phyloP scores from a whole-genome alignment of 192 early-diverging fungal species.

The Pilobolus umbonatus region DNA sequence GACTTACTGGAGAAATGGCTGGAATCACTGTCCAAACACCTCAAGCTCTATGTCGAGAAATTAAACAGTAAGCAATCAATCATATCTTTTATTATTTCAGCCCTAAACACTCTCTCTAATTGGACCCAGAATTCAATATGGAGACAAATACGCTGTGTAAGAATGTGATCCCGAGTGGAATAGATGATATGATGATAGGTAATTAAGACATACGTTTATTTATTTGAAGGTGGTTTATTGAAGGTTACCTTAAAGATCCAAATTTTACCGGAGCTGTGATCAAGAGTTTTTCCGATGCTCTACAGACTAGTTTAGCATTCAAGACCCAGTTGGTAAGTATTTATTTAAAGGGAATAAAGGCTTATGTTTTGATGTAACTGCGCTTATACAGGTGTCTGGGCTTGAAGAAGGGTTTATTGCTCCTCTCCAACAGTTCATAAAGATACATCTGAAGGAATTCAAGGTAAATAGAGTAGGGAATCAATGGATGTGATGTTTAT shows the following conservation, averaged over 20 bases:
- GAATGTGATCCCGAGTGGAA: slow-evolving; percentile 8
- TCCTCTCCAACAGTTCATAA: slow-evolving; percentile 52
- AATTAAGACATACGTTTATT: not conserved
- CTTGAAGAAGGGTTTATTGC: slow-evolving; percentile 54
- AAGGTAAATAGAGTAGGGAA: slow-evolving; percentile 38
- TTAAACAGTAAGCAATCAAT: slow-evolving; percentile 24
- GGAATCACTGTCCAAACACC: slow-evolving; percentile 22
- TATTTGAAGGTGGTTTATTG: not conserved
- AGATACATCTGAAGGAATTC: slow-evolving; percentile 59
- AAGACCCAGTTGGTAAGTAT: slow-evolving; percentile 41
- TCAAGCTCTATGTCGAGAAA: slow-evolving; percentile 27
- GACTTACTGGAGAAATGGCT: slow-evolving; percentile 49
- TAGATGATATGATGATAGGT: slow-evolving; percentile 17
- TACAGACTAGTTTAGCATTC: slow-evolving; percentile 46
- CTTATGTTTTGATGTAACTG: not conserved
- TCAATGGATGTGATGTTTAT: not conserved
- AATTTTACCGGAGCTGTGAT: slow-evolving; percentile 42
- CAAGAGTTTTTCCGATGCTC: slow-evolving; percentile 37
- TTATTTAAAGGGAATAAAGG: not conserved
- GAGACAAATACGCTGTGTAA: slow-evolving; percentile 10
- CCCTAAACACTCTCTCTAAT: not conserved
- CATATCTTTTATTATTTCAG: not conserved
- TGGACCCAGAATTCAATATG: slow-evolving; percentile 12
- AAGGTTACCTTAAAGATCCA: slow-evolving; percentile 20
- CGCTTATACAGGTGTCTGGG: slow-evolving; percentile 38